phyloP scores from a whole-genome alignment of 164 flowering plant genomes.

The Sextonia rubra region DNA sequence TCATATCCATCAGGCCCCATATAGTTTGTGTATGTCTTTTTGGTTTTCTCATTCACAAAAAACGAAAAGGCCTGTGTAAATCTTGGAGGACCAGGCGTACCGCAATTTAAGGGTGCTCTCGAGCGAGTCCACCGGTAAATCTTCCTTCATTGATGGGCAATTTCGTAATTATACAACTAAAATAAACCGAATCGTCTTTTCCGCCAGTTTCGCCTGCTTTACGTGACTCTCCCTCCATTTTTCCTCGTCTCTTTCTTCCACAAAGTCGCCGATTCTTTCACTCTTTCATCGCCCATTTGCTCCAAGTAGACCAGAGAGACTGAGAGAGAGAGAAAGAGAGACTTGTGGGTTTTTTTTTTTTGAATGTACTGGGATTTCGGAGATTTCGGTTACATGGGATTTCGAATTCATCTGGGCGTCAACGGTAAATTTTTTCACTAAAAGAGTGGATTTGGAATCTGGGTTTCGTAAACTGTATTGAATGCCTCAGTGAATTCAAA shows the following conservation, averaged over 20 bases:
- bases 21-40: too few species aligned
- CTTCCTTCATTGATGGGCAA: neutral
- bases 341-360: neutral
- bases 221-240: neutral
- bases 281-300: neutral
- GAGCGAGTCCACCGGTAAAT: too few species aligned
- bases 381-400: neutral
- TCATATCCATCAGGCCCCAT: too few species aligned
- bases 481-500: neutral
- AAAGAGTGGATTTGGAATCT: neutral
- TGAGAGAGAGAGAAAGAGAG: neutral
- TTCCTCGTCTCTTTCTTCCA: neutral
- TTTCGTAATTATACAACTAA: neutral
- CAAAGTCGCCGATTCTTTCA: neutral
- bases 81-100: too few species aligned
- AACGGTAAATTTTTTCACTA: neutral
- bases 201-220: neutral
- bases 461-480: neutral
- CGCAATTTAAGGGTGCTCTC: too few species aligned
- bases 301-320: neutral
- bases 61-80: too few species aligned
- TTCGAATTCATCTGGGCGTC: neutral
- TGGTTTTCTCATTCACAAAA: too few species aligned
- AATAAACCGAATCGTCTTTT: neutral
- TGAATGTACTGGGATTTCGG: neutral